phyloP scores from a whole-genome alignment of 768 basidiomycete genomes.

The Boletus rufocinnamomeus region DNA sequence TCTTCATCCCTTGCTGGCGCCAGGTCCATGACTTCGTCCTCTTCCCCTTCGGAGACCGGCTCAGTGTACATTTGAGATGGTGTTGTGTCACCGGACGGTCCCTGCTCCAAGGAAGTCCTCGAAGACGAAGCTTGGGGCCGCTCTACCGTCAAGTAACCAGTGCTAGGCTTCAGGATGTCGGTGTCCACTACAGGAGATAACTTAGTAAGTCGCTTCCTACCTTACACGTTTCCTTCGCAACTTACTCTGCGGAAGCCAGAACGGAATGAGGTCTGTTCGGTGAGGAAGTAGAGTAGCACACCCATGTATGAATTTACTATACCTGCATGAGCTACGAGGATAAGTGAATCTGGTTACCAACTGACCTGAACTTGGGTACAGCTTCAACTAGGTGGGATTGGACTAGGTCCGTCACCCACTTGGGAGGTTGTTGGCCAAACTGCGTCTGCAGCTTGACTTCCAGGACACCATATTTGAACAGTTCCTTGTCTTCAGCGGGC shows the following conservation, averaged over 20 bases:
- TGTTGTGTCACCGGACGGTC: slow-evolving; percentile 47
- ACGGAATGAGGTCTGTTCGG: slow-evolving; percentile 94
- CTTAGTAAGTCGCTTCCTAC: background rate
- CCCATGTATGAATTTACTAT: slow-evolving; percentile 93
- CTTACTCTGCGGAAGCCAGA: slow-evolving; percentile 96
- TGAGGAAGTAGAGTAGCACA: slow-evolving; percentile 91
- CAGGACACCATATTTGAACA: slow-evolving; percentile 95
- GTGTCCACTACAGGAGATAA: slow-evolving; percentile 68
- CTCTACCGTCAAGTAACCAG: slow-evolving; percentile 74
- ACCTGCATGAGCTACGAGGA: slow-evolving; percentile 6
- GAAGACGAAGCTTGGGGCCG: slow-evolving; percentile 60
- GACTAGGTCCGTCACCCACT: slow-evolving; percentile 97
- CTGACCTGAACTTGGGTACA: slow-evolving; percentile 93
- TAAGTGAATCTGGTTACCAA: slow-evolving; percentile 1
- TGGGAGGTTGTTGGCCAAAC: slow-evolving; percentile 90
- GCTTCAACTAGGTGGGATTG: slow-evolving; percentile 95
- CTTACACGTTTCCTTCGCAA: background rate
- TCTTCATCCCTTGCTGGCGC: slow-evolving; percentile 80
- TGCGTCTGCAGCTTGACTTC: slow-evolving; percentile 99
- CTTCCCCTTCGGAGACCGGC: slow-evolving; percentile 94
- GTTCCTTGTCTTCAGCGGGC: slow-evolving; percentile 75
- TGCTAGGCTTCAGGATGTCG: slow-evolving; percentile 92
- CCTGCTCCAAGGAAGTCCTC: slow-evolving; percentile 46
- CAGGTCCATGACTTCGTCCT: slow-evolving; percentile 72
- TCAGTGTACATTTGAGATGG: slow-evolving; percentile 65